Conservation (phyloP, 1,284 basidiomycete genomes). For the Naganishia sp. region DNA sequence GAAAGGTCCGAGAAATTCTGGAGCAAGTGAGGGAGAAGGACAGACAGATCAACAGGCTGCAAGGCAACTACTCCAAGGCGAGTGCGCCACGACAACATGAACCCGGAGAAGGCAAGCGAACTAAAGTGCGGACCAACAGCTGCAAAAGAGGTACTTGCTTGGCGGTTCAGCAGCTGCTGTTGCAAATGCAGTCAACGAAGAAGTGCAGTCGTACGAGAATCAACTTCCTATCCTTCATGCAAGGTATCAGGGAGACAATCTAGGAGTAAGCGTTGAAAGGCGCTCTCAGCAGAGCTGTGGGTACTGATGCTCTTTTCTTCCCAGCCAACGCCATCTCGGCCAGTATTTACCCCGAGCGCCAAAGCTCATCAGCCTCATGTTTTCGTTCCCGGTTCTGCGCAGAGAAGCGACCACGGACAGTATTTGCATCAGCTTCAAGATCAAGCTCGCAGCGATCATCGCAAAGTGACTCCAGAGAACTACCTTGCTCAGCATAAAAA, state of each 20-base stretch:
- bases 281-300: not conserved
- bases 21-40: conserved; percentile 35
- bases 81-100: not conserved
- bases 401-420: not conserved
- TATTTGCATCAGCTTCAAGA: not conserved
- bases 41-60: conserved; percentile 33
- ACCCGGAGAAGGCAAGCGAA: not conserved
- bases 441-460: not conserved
- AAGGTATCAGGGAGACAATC: not conserved
- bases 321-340: not conserved
- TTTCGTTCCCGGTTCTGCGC: conserved; percentile 19
- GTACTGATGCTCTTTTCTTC: not conserved
- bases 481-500: not conserved
- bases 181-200: conserved; percentile 27
- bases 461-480: not conserved
- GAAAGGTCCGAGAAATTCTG: conserved; percentile 30
- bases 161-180: conserved; percentile 23
- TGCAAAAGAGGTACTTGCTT: conserved; percentile 34
- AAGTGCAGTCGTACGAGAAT: conserved; percentile 24
- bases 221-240: not conserved
- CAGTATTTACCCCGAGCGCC: not conserved
- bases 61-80: conserved; percentile 34
- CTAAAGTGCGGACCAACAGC: conserved; percentile 10
- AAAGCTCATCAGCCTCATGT: conserved; percentile 23
- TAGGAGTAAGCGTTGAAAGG: not conserved